These are phyloP conservation scores for Boletus fagicola DNA, from an alignment of 768 basidiomycete species.

Conservation along the genomic window DNA sequence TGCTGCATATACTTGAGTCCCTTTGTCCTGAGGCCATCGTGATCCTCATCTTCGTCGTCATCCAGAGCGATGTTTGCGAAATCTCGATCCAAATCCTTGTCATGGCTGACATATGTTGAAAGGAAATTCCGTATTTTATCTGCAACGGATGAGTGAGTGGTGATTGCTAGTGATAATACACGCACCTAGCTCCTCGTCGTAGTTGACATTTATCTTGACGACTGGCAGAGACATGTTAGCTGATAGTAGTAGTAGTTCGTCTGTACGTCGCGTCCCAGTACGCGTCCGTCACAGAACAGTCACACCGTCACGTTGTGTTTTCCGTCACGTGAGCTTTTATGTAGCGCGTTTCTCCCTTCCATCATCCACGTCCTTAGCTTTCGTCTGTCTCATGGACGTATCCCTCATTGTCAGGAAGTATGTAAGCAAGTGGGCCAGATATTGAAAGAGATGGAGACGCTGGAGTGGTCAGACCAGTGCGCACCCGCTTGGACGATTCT, in stretches of 20 bases:
- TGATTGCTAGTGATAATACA: neutral
- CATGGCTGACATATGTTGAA: conserved; percentile 59
- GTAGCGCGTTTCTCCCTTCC: neutral
- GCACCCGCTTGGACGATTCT: neutral
- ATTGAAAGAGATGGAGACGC: conserved; percentile 5
- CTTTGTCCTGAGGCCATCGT: conserved; percentile 34
- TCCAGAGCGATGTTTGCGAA: conserved; percentile 71
- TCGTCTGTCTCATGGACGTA: conserved; percentile 1
- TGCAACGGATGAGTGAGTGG: conserved; percentile 29
- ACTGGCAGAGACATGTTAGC: conserved; percentile 63
- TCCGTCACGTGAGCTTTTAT: conserved; percentile 14
- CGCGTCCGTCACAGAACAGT: conserved; percentile 30
- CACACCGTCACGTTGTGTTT: conserved; percentile 13
- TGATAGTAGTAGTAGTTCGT: conserved; percentile 14
- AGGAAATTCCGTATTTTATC: conserved; percentile 72
- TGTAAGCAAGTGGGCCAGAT: conserved; percentile 14
- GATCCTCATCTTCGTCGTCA: conserved; percentile 43
- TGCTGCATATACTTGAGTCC: conserved; percentile 79
- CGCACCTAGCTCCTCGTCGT: conserved; percentile 70
- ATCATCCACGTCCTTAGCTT: too few species aligned
- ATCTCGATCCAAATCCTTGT: conserved; percentile 64
- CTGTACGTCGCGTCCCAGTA: conserved; percentile 20
- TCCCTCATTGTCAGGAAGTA: conserved; percentile 10
- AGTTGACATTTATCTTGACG: conserved; percentile 58
- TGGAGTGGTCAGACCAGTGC: conserved; percentile 15